These are phyloP conservation scores for Moricandia moricandioides DNA, from an alignment of 345 rosid species.

Conservation along the genomic window DNA sequence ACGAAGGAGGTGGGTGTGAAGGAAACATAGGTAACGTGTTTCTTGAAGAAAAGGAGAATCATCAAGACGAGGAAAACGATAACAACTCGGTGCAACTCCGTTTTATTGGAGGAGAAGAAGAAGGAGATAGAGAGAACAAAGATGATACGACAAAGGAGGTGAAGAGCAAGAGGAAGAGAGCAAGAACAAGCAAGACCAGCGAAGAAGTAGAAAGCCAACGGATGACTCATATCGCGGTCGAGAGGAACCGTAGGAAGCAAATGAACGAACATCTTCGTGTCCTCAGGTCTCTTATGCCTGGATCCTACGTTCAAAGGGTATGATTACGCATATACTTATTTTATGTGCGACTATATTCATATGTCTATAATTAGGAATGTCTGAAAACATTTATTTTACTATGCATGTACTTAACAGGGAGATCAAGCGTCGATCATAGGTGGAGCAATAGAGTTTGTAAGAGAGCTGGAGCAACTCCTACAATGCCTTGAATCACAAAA, in stretches of 20 bases:
- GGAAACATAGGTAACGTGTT: slow-evolving; percentile 31
- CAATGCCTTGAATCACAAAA: background rate
- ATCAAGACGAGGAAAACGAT: slow-evolving; percentile 32
- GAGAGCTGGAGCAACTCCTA: slow-evolving; percentile 81
- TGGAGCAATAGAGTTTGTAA: slow-evolving; percentile 90
- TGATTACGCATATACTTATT: background rate
- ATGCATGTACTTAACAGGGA: slow-evolving; percentile 45
- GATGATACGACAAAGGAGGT: background rate
- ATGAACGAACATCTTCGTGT: slow-evolving; percentile 32
- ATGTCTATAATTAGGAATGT: background rate
- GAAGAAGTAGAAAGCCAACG: background rate
- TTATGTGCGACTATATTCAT: background rate
- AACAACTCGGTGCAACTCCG: slow-evolving; percentile 12
- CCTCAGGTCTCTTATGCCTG: slow-evolving; percentile 90
- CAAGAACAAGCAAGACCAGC: background rate
- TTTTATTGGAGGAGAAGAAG: background rate
- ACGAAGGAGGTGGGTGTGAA: slow-evolving; percentile 40
- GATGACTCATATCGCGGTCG: background rate
- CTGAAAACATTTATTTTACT: background rate
- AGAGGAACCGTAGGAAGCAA: slow-evolving; percentile 1
- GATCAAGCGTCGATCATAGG: slow-evolving; percentile 99
- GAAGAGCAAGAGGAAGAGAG: slow-evolving; percentile 1
- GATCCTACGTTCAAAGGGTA: slow-evolving; percentile 90
- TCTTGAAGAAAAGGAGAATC: slow-evolving; percentile 19
- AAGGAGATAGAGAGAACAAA: background rate